phyloP scores from a whole-genome alignment of 106 monocot species.

The Alisma plantagoaquatica region DNA sequence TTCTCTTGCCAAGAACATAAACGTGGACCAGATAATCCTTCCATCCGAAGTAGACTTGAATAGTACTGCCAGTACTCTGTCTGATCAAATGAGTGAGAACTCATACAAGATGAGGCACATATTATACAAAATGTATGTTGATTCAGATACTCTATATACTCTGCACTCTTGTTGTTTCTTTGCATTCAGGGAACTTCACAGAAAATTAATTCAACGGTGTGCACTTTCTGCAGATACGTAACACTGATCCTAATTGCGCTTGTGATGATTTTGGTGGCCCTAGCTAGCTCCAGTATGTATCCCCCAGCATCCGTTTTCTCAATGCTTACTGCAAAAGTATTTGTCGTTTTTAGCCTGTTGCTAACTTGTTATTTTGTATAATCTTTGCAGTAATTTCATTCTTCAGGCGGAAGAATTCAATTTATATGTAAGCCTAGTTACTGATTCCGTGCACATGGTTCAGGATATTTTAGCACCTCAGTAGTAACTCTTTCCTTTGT shows the following conservation, averaged over 20 bases:
- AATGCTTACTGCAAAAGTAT: background rate
- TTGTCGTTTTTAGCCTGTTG: background rate
- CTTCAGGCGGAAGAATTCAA: constrained; percentile 36
- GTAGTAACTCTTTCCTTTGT: no score
- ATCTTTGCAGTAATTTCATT: constrained; percentile 48
- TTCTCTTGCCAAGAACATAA: constrained; percentile 50
- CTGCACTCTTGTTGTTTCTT: background rate
- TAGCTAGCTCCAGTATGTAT: constrained; percentile 70
- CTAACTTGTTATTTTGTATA: background rate
- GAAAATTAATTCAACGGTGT: background rate
- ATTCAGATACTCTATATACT: background rate
- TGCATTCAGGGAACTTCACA: background rate
- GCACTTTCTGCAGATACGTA: constrained; percentile 30
- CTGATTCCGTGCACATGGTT: no score
- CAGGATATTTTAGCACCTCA: no score
- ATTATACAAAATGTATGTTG: constrained; percentile 48
- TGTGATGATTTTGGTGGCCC: constrained; percentile 54
- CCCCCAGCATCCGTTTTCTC: constrained; percentile 4
- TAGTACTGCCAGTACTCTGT: constrained; percentile 37
- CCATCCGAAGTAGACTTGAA: constrained; percentile 47
- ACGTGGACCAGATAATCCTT: constrained; percentile 54
- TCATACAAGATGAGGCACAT: constrained; percentile 38
- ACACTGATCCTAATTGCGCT: constrained; percentile 45
- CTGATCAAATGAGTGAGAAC: constrained; percentile 53
- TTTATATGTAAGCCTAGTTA: constrained; percentile 64